Evolutionary conservation across 371 early-diverging fungal genomes (phyloP).

Genomic region (Gilbertella persicaria): DNA sequence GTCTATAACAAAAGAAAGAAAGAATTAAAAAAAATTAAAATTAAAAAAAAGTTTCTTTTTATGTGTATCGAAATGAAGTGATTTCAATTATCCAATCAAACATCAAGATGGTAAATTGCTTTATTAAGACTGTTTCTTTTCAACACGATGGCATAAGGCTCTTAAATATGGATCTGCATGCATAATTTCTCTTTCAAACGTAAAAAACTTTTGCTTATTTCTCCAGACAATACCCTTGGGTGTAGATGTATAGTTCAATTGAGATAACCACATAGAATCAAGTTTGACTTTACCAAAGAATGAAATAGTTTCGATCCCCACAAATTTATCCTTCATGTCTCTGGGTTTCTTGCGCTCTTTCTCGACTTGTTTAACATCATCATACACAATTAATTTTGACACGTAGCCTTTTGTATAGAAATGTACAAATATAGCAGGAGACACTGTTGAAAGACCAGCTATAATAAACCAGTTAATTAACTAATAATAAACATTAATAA

Average conservation of each 20-base stretch:
- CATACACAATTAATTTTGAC: conserved; percentile 41
- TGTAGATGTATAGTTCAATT: conserved; percentile 27
- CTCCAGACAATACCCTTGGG: conserved; percentile 35
- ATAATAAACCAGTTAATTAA: background rate
- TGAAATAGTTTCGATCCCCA: conserved; percentile 41
- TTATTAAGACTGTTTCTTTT: conserved; percentile 16
- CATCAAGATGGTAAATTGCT: background rate
- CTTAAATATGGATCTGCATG: conserved; percentile 48
- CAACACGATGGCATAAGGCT: conserved; percentile 25
- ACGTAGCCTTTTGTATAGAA: conserved; percentile 41
- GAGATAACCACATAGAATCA: conserved; percentile 38
- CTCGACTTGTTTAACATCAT: conserved; percentile 42
- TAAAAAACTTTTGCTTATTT: conserved; percentile 23
- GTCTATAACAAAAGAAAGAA: conserved; percentile 9
- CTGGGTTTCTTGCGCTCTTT: conserved; percentile 38
- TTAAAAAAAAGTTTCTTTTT: background rate
- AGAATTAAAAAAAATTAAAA: conserved; percentile 3
- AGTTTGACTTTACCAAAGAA: conserved; percentile 35
- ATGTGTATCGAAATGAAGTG: conserved; percentile 1
- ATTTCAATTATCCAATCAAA: conserved; percentile 3
- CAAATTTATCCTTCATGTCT: conserved; percentile 39
- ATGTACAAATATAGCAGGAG: conserved; percentile 47
- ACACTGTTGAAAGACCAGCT: conserved; percentile 47
- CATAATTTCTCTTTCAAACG: conserved; percentile 38
- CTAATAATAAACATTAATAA: background rate